These are phyloP conservation scores for Omphalea diandra DNA, from an alignment of 441 rosid species.

Conservation along the genomic window DNA sequence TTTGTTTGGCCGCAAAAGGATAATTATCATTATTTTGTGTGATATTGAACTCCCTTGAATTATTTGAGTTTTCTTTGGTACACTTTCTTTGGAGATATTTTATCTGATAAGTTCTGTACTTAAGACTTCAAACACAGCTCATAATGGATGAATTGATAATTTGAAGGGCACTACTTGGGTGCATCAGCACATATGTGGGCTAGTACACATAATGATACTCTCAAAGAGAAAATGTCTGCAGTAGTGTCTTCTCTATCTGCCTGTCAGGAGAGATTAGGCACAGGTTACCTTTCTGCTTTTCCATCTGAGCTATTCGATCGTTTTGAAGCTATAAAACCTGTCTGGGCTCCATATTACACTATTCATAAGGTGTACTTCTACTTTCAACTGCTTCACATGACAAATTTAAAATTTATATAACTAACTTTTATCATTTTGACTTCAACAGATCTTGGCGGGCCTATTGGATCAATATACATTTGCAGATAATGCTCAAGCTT, in stretches of 20 bases:
- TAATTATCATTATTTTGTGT: not conserved
- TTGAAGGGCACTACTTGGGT: constrained; percentile 92
- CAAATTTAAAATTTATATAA: not conserved
- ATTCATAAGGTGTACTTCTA: constrained; percentile 71
- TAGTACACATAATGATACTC: constrained; percentile 68
- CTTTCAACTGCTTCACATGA: not conserved
- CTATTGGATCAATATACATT: constrained; percentile 50
- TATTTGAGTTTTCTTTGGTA: not conserved
- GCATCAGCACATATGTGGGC: constrained; percentile 98
- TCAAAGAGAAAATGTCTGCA: constrained; percentile 66
- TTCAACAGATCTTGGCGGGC: constrained; percentile 54
- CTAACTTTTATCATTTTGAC: constrained; percentile 13
- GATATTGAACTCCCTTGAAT: not conserved
- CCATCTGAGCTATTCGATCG: constrained; percentile 82
- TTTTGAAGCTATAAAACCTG: constrained; percentile 72
- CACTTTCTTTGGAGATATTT: no score
- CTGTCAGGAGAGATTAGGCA: constrained; percentile 71
- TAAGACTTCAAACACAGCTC: not conserved
- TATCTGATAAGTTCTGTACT: no score
- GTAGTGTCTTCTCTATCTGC: constrained; percentile 64
- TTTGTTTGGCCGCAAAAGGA: not conserved
- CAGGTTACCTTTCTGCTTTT: constrained; percentile 94
- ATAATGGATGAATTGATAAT: not conserved
- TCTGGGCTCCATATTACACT: constrained; percentile 99
- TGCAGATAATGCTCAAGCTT: constrained; percentile 46